Evolutionary conservation across 768 basidiomycete genomes (phyloP).

Genomic region (Kwoniella newhampshirensis): DNA sequence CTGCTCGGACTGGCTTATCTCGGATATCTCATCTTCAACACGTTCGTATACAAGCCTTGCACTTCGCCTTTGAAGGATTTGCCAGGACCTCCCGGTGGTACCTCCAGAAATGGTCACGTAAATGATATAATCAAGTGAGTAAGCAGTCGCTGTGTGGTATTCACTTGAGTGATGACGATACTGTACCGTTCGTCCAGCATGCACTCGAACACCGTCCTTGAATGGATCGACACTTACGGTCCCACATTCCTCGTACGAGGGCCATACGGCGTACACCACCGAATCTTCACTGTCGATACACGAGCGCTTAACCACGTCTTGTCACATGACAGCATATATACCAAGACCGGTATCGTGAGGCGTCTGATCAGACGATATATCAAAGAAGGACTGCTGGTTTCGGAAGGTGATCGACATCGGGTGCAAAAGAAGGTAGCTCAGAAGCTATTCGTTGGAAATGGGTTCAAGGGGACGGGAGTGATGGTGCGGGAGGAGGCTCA

Average conservation of each 20-base stretch:
- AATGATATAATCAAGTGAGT: slow-evolving; percentile 24
- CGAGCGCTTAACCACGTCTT: slow-evolving; percentile 26
- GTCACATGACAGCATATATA: slow-evolving; percentile 16
- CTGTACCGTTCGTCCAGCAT: neutral
- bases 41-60: slow-evolving; percentile 14
- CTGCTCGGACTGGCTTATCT: neutral
- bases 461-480: slow-evolving; percentile 19
- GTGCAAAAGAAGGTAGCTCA: slow-evolving; percentile 26
- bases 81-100: slow-evolving; percentile 20
- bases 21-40: neutral
- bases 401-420: slow-evolving; percentile 32
- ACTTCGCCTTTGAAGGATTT: slow-evolving; percentile 23
- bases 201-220: slow-evolving; percentile 12
- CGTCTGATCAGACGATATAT: slow-evolving; percentile 19
- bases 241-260: slow-evolving; percentile 24
- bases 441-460: slow-evolving; percentile 26
- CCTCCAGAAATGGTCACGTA: slow-evolving; percentile 4
- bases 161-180: neutral
- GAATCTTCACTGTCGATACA: slow-evolving; percentile 27
- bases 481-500: slow-evolving; percentile 22
- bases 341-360: slow-evolving; percentile 20
- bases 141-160: neutral
- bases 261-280: slow-evolving; percentile 21
- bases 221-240: slow-evolving; percentile 22
- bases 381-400: slow-evolving; percentile 24